Evolutionary conservation across 2,329 filamentous ascomycete genomes (phyloP).

Genomic region (Annulohypoxylon truncatum): DNA sequence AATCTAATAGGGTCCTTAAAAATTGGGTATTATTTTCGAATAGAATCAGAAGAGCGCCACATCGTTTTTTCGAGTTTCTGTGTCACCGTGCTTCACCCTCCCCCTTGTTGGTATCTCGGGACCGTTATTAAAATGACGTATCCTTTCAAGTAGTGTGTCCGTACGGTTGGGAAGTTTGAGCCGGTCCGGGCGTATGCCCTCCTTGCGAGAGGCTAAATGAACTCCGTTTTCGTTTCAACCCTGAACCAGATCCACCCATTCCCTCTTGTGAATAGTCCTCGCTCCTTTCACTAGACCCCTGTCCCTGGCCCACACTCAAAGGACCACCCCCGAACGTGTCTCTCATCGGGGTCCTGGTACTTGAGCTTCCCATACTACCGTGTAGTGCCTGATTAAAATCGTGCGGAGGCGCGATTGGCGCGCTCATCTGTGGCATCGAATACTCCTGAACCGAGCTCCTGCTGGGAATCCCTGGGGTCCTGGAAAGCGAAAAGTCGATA

Average conservation of each 20-base stretch:
- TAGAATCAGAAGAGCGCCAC: constrained; percentile 32
- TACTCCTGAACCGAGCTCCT: constrained; percentile 58
- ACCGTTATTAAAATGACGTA: constrained; percentile 9
- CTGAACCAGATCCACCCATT: constrained; percentile 36
- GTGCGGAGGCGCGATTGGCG: constrained; percentile 63
- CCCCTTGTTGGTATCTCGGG: constrained; percentile 5
- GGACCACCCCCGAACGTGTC: constrained; percentile 57
- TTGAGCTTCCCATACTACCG: constrained; percentile 54
- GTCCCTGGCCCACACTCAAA: constrained; percentile 42
- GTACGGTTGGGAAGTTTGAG: constrained; percentile 46
- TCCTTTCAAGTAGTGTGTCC: constrained; percentile 44
- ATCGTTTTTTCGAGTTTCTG: constrained; percentile 31
- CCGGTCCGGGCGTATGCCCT: constrained; percentile 41
- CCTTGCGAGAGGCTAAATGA: constrained; percentile 48
- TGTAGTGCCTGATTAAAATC: constrained; percentile 65
- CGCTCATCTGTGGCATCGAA: constrained; percentile 65
- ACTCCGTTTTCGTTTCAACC: constrained; percentile 49
- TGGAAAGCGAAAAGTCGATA: constrained; percentile 62
- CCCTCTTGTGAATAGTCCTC: constrained; percentile 49
- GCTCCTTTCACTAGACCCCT: constrained; percentile 45
- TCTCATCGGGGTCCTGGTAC: constrained; percentile 58
- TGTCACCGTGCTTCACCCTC: constrained; percentile 20
- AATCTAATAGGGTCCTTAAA: constrained; percentile 32
- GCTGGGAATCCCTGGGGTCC: constrained; percentile 53
- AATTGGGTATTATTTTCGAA: constrained; percentile 40